Evolutionary conservation across 2,329 filamentous ascomycete species (phyloP).

Genomic region (Pseudocercospora musae): DNA sequence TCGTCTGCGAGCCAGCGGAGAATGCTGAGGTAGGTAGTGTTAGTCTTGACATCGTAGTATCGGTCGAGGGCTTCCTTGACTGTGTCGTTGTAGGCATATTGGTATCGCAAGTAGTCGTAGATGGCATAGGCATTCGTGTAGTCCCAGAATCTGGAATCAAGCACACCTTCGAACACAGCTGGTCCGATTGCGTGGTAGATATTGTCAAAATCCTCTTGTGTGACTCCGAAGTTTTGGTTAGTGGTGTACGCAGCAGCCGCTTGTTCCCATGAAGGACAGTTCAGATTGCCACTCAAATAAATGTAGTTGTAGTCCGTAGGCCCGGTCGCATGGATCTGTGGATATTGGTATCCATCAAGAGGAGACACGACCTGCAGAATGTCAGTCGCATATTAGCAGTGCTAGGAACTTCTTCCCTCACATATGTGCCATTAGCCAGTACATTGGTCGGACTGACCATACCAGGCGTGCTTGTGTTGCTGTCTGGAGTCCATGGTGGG

Average conservation of each 20-base stretch:
- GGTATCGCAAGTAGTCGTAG: constrained; percentile 56
- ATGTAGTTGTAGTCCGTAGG: constrained; percentile 50
- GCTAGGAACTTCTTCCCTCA: not conserved
- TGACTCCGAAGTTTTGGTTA: constrained; percentile 29
- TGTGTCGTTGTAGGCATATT: constrained; percentile 50
- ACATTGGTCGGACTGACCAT: constrained; percentile 39
- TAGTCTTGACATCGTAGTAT: constrained; percentile 27
- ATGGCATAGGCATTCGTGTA: constrained; percentile 54
- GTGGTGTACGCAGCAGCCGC: constrained; percentile 43
- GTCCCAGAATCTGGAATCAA: constrained; percentile 40
- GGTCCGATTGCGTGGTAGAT: constrained; percentile 50
- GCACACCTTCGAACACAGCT: constrained; percentile 43
- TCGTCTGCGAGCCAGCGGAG: constrained; percentile 48
- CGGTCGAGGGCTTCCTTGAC: constrained; percentile 34
- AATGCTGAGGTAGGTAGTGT: constrained; percentile 26
- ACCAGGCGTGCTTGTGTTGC: constrained; percentile 27
- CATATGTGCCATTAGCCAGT: constrained; percentile 46
- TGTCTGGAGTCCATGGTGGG: constrained; percentile 44
- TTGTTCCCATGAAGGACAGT: constrained; percentile 30
- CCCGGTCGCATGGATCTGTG: constrained; percentile 46
- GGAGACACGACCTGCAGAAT: constrained; percentile 42
- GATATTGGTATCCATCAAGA: constrained; percentile 57
- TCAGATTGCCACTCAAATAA: constrained; percentile 44
- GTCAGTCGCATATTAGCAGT: not conserved
- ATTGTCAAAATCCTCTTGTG: constrained; percentile 37